Conservation (phyloP, 306 rosid species). For the Medicago truncatula region DNA sequence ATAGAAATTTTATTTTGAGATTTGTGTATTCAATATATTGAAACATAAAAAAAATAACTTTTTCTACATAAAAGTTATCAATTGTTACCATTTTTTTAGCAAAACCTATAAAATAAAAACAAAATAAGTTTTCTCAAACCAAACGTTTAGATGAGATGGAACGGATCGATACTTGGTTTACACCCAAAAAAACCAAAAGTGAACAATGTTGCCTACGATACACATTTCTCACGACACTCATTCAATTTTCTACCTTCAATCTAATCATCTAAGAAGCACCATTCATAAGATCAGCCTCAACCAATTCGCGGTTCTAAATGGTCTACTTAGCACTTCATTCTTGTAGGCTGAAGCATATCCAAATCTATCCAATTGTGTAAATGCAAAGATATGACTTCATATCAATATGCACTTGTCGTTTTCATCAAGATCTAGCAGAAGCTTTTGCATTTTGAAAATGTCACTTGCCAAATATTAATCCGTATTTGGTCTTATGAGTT, state of each 20-base stretch:
- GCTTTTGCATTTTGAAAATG: slow-evolving; percentile 3
- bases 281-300: slow-evolving; percentile 3
- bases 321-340: slow-evolving; percentile 10
- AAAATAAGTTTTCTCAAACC: too few relatives aligned
- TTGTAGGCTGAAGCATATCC: slow-evolving; percentile 1
- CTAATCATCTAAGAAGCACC: neutral
- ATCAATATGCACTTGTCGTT: neutral
- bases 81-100: too few relatives aligned
- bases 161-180: too few relatives aligned
- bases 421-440: neutral
- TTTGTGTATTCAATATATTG: too few relatives aligned
- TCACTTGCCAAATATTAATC: slow-evolving; percentile 3
- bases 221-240: too few relatives aligned
- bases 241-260: neutral
- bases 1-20: too few relatives aligned
- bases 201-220: too few relatives aligned
- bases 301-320: slow-evolving; percentile 8
- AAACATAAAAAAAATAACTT: too few relatives aligned
- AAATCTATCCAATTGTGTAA: neutral
- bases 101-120: too few relatives aligned
- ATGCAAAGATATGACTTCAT: slow-evolving; percentile 2
- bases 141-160: too few relatives aligned
- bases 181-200: too few relatives aligned
- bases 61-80: too few relatives aligned
- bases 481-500: neutral